A percentile compares a stretch with the other conserved stretches of the same genome.
Evolutionary conservation across 108 stramenopile species (phyloP).

Genomic region (Poteriospumella lacustris): DNA sequence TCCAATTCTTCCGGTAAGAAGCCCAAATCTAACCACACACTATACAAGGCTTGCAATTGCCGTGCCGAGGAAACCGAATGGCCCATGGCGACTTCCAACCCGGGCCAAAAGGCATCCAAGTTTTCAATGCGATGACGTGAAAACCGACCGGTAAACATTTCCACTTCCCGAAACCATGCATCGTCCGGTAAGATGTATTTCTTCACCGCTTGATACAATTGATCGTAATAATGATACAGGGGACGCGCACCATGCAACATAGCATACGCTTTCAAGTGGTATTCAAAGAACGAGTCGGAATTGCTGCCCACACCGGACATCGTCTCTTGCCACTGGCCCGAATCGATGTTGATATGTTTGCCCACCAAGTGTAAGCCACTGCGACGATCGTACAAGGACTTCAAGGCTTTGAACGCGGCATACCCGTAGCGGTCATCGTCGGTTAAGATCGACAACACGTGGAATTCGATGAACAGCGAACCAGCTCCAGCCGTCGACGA

Average conservation of each 20-base stretch:
- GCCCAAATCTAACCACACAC: constrained; percentile 66
- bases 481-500: constrained; percentile 81
- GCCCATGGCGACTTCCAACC: constrained; percentile 78
- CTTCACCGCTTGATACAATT: constrained; percentile 61
- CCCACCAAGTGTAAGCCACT: constrained; percentile 64
- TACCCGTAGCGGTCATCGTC: constrained; percentile 66
- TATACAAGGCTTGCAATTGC: constrained; percentile 69
- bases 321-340: constrained; percentile 76
- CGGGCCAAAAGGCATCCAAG: constrained; percentile 90
- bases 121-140: constrained; percentile 61
- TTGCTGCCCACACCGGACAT: constrained; percentile 80
- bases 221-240: not conserved
- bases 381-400: constrained; percentile 63
- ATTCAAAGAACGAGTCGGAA: constrained; percentile 89
- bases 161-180: constrained; percentile 78
- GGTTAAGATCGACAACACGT: constrained; percentile 67
- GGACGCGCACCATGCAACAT: constrained; percentile 47
- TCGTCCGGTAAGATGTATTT: constrained; percentile 67
- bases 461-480: constrained; percentile 75
- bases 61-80: constrained; percentile 65
- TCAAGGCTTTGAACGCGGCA: constrained; percentile 63
- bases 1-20: constrained; percentile 80
- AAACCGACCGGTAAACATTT: constrained; percentile 58
- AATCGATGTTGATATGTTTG: constrained; percentile 76
- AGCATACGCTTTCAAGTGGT: constrained; percentile 71